Evolutionary conservation across 495 filamentous ascomycete species (phyloP), one percentile per base, ranked within the genome.

Genomic region (Elasticomyces elasticus): DNA sequence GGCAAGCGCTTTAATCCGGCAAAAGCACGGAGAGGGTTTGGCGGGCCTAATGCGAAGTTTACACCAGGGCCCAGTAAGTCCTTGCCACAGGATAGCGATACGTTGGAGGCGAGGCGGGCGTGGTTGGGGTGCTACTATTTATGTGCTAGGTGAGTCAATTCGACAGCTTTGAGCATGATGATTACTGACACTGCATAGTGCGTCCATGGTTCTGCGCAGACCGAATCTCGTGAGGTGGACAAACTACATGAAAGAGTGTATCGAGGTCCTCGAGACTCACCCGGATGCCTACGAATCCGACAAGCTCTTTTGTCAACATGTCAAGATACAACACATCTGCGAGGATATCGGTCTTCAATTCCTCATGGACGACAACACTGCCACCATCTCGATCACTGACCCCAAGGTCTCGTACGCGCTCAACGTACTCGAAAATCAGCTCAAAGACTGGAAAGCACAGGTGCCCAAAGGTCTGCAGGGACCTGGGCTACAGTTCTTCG

Each of bases 41-140:
- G 67, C n/a, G 58, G 58, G 30, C 58, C 46, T 23, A 60, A 56
- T 30, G 47, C 52, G 20, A 19, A 56, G 23, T 66, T 67, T 63
- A 24, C 66, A 60, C 52, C 70, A 71, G 56, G 64, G 65, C 46
- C 67, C 62, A 25, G 60, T 59, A 51, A 68, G 28, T 20, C 43
- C 1, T 31, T 54, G 3, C 51, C 46, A 56, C 56, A 57, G 46
- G 58, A 64, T 69, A 56, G 82, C 0, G 79, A 83, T 40, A 81
- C 78, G 0, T 70, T 86, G 11, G 90, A 95, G 68, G 74, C 81
- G 19, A 72, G 87, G 55, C 73, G 91, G 44, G 79, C 89, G 3
- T 95, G 88, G 80, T 67, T 95, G 33, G 76, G 77, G 0, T 90
- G 87, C 62, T 95, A 94, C 67, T 91, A 89, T 62, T 62, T 91